Evolutionary conservation across 805 yeast species (phyloP).

Genomic region (Ogataea minuta): DNA sequence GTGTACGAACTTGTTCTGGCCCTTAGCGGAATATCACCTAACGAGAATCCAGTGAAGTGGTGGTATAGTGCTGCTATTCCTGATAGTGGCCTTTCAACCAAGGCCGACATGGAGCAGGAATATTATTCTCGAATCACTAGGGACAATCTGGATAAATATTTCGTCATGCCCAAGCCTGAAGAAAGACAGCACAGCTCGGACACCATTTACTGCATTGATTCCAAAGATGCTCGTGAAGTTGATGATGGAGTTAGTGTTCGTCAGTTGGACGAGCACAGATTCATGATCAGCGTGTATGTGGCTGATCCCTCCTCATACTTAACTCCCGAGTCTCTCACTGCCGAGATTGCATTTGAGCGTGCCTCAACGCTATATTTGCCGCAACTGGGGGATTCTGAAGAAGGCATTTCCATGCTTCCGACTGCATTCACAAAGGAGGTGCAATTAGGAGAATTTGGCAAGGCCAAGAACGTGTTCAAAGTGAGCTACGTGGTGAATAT

Average conservation of each 20-base stretch:
- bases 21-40: constrained; percentile 28
- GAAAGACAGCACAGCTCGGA: constrained; percentile 42
- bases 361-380: constrained; percentile 75
- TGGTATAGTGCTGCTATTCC: constrained; percentile 47
- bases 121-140: constrained; percentile 36
- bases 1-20: constrained; percentile 50
- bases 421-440: constrained; percentile 43
- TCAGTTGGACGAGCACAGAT: constrained; percentile 29
- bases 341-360: constrained; percentile 57
- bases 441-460: constrained; percentile 47
- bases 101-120: constrained; percentile 42
- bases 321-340: constrained; percentile 35
- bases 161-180: constrained; percentile 13
- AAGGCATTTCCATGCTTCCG: constrained; percentile 68
- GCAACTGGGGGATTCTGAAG: constrained; percentile 34
- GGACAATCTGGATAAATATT: constrained; percentile 17
- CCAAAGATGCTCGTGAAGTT: constrained; percentile 77
- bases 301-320: constrained; percentile 84
- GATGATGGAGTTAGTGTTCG: constrained; percentile 85
- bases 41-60: constrained; percentile 53
- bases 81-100: constrained; percentile 38
- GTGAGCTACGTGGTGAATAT: constrained; percentile 35
- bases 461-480: constrained; percentile 43
- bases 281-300: constrained; percentile 63
- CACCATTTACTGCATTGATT: constrained; percentile 79